phyloP scores from a whole-genome alignment of 2,329 filamentous ascomycete species.

The Monosporascus sp. region DNA sequence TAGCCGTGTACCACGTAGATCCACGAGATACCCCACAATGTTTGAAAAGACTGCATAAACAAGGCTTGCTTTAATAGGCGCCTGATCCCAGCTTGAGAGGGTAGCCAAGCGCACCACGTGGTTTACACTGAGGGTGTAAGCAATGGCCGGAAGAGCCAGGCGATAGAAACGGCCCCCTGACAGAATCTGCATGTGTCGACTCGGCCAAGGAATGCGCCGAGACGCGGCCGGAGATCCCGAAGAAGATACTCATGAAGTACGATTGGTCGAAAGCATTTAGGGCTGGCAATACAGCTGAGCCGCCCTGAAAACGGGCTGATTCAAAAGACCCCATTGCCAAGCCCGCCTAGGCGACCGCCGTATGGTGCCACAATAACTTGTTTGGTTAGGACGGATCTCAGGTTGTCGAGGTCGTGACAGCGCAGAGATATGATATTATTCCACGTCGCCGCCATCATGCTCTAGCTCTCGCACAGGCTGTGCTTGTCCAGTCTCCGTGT shows the following conservation, averaged over 20 bases:
- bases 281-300: constrained; percentile 7
- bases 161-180: too few species aligned
- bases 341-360: constrained; percentile 13
- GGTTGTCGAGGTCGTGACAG: constrained; percentile 14
- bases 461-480: not conserved
- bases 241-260: constrained; percentile 16
- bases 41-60: too few species aligned
- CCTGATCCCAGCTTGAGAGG: too few species aligned
- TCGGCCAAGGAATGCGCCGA: constrained; percentile 10
- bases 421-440: constrained; percentile 8
- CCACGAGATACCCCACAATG: too few species aligned
- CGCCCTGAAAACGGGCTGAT: constrained; percentile 1
- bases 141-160: too few species aligned
- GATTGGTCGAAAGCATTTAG: constrained; percentile 15
- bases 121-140: too few species aligned
- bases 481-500: too few species aligned
- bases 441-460: constrained; percentile 5
- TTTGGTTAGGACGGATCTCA: constrained; percentile 8
- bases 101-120: too few species aligned
- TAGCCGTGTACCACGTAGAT: too few species aligned
- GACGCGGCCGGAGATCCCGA: constrained; percentile 10
- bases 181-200: too few species aligned
- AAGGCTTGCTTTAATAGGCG: too few species aligned
- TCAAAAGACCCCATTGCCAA: constrained; percentile 7
- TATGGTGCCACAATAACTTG: constrained; percentile 17